These are phyloP conservation scores for Fusarium albidum DNA, from an alignment of 2,329 filamentous ascomycete genomes.

Conservation along the genomic window DNA sequence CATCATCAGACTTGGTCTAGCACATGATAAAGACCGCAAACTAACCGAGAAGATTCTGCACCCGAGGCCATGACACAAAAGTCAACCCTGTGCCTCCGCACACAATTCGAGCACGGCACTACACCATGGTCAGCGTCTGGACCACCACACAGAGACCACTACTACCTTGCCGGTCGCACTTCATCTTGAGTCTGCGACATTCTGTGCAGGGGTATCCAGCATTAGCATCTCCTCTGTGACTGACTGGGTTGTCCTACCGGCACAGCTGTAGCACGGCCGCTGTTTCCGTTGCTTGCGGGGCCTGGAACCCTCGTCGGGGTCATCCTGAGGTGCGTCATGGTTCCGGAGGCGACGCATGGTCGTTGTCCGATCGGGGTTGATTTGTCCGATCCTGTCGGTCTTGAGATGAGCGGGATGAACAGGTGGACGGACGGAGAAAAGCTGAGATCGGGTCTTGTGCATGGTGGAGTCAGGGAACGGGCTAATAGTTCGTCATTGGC, in stretches of 20 bases:
- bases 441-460: too few species aligned
- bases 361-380: constrained; percentile 3
- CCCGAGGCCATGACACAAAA: constrained; percentile 1
- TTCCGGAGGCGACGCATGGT: constrained; percentile 5
- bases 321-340: background rate
- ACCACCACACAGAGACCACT: background rate
- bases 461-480: background rate
- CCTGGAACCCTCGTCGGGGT: constrained; percentile 2
- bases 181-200: constrained; percentile 13
- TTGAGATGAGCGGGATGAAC: background rate
- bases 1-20: background rate
- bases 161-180: constrained; percentile 7
- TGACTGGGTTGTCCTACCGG: constrained; percentile 1
- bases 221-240: background rate
- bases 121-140: background rate
- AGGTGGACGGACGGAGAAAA: too few species aligned
- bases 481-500: too few species aligned
- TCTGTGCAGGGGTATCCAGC: background rate
- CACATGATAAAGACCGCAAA: background rate
- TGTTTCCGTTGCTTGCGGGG: constrained; percentile 6
- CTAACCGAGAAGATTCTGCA: background rate
- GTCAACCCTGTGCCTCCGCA: constrained; percentile 2
- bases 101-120: constrained; percentile 6
- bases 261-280: constrained; percentile 7
- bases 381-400: background rate